A percentile compares a stretch with the other conserved stretches of the same genome.
Conservation (phyloP, 2,329 filamentous ascomycete species). For the Phyllosticta citrichinensis region DNA sequence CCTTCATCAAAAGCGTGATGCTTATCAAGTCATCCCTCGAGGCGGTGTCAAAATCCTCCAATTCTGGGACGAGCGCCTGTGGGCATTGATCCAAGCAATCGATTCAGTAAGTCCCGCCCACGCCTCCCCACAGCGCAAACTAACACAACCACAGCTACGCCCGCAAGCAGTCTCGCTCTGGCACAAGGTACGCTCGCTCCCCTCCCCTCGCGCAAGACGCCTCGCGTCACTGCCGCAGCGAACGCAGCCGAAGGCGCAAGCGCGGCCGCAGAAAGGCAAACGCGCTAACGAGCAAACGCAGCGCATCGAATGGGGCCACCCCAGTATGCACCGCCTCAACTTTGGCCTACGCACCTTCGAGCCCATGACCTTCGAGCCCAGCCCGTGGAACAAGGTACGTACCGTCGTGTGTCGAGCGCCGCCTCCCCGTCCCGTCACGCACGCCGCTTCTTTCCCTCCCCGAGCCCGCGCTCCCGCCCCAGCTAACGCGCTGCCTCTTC, state of each 20-base stretch:
- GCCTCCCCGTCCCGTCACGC: neutral
- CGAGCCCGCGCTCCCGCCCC: neutral
- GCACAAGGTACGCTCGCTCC: neutral
- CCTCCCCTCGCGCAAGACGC: neutral
- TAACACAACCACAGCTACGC: neutral
- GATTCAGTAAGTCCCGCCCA: neutral
- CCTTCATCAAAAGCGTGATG: neutral
- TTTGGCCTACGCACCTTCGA: conserved; percentile 1
- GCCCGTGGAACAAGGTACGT: neutral
- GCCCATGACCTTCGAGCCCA: neutral
- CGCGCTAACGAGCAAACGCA: neutral
- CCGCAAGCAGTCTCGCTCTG: neutral
- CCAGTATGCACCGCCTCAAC: neutral
- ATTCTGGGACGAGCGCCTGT: neutral
- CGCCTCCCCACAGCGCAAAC: neutral
- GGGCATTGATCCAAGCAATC: neutral
- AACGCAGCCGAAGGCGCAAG: neutral
- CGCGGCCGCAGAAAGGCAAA: neutral
- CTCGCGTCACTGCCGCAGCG: neutral
- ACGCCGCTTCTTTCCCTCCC: neutral
- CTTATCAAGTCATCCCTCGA: neutral
- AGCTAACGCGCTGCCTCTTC: neutral
- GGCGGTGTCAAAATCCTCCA: neutral
- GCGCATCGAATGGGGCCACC: conserved; percentile 1
- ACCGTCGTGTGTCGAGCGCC: neutral